Evolutionary conservation across 140 eudicot genomes (phyloP).

Genomic region (Bidens hawaiensis): DNA sequence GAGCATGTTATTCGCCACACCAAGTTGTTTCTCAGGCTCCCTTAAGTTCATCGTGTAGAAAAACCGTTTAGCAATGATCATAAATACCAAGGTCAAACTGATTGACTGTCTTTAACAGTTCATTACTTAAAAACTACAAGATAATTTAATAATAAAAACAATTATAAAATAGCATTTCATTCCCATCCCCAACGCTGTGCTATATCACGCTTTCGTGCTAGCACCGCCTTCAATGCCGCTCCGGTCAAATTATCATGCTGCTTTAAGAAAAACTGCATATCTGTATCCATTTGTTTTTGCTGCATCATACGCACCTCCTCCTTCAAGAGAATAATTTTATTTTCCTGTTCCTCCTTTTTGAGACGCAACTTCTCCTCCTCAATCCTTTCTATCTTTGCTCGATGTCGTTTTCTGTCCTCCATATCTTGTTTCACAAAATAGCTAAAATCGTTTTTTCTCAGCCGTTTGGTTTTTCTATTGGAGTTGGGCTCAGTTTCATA

Average conservation of each 20-base stretch:
- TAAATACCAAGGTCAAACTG: not conserved
- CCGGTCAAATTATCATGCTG: not conserved
- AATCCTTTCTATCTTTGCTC: not conserved
- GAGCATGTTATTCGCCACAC: too few relatives aligned
- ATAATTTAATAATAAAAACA: too few relatives aligned
- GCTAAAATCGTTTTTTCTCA: not conserved
- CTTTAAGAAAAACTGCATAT: not conserved
- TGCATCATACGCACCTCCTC: not conserved
- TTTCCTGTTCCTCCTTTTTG: not conserved
- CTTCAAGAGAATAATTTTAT: not conserved
- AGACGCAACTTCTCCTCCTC: not conserved
- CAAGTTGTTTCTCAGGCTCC: too few relatives aligned
- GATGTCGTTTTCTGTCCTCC: not conserved
- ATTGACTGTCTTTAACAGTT: not conserved
- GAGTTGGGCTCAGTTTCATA: slow-evolving; percentile 28
- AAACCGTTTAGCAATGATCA: too few relatives aligned
- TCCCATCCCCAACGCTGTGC: not conserved
- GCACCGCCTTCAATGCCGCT: not conserved
- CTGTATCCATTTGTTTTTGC: not conserved
- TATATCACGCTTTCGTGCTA: not conserved
- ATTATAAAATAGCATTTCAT: not conserved
- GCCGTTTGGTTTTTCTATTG: slow-evolving; percentile 29
- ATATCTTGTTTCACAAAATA: too few relatives aligned
- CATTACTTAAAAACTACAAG: not conserved
- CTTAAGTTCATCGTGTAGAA: too few relatives aligned